phyloP scores from a whole-genome alignment of 176 grass and related monocot genomes.

The Oryza glaberrima region DNA sequence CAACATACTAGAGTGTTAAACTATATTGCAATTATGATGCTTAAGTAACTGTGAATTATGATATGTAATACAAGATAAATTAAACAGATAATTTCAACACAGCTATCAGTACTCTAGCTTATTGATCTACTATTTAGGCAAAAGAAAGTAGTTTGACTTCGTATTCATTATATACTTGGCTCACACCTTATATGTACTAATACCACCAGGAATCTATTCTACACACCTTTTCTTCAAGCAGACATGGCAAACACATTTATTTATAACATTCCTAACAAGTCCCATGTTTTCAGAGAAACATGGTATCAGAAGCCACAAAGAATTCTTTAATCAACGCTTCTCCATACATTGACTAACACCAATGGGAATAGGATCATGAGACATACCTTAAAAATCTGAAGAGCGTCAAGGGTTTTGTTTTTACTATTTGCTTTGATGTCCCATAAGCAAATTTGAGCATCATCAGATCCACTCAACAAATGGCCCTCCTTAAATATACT shows the following conservation, averaged over 20 bases:
- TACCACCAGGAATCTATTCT: not conserved
- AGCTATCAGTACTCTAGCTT: constrained; percentile 8
- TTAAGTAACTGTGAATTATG: not conserved
- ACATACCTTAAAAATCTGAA: constrained; percentile 89
- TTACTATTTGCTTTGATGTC: constrained; percentile 80
- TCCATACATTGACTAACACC: constrained; percentile 10
- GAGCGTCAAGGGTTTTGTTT: constrained; percentile 86
- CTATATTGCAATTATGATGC: constrained; percentile 22
- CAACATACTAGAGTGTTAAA: not conserved
- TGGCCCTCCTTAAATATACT: constrained; percentile 92
- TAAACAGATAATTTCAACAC: constrained; percentile 24
- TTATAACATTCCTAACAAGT: constrained; percentile 7
- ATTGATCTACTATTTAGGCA: constrained; percentile 22
- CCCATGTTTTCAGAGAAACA: constrained; percentile 1
- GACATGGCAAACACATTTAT: not conserved
- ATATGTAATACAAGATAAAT: constrained; percentile 20
- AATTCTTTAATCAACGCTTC: constrained; percentile 15
- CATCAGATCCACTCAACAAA: constrained; percentile 97
- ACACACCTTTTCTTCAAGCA: constrained; percentile 11
- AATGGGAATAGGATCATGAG: constrained; percentile 18
- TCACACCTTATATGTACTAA: not conserved
- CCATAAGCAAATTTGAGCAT: constrained; percentile 95
- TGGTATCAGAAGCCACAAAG: constrained; percentile 22
- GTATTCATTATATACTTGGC: not conserved
- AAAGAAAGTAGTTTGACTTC: not conserved